phyloP scores from a whole-genome alignment of 1,284 basidiomycete genomes.

The Stereum hirsutum region DNA sequence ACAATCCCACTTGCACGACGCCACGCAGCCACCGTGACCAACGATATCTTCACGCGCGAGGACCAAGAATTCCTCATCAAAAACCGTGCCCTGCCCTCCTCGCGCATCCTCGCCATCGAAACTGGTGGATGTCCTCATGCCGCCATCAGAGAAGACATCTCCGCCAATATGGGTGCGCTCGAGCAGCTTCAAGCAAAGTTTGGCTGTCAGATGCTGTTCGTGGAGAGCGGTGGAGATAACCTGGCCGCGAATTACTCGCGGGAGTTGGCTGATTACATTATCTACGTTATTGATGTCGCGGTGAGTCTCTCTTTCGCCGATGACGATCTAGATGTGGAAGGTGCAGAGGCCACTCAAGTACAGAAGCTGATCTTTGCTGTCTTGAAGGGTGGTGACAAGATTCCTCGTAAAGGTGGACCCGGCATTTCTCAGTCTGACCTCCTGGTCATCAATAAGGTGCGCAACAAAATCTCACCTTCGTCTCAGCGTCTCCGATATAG shows the following conservation, averaged over 20 bases:
- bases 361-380: too few relatives aligned
- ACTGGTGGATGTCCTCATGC: constrained; percentile 95
- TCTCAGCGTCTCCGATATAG: neutral
- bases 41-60: constrained; percentile 96
- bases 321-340: neutral
- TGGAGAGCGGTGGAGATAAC: constrained; percentile 96
- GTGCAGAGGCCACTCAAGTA: neutral
- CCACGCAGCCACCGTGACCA: constrained; percentile 78
- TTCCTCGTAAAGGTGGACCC: constrained; percentile 95
- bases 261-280: constrained; percentile 96
- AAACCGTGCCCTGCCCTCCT: constrained; percentile 79
- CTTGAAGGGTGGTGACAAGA: constrained; percentile 87
- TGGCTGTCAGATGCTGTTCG: constrained; percentile 78
- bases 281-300: constrained; percentile 85
- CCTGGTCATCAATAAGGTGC: constrained; percentile 90
- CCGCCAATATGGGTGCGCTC: constrained; percentile 91
- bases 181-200: constrained; percentile 93
- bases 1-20: neutral
- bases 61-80: constrained; percentile 97
- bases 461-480: constrained; percentile 6
- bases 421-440: constrained; percentile 95
- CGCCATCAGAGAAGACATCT: constrained; percentile 95
- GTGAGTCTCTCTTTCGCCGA: constrained; percentile 27
- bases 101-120: constrained; percentile 92
- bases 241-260: constrained; percentile 93